Base-by-base conservation (phyloP, 2,329 filamentous ascomycete species). In the Exophiala xenobiotica region DNA sequence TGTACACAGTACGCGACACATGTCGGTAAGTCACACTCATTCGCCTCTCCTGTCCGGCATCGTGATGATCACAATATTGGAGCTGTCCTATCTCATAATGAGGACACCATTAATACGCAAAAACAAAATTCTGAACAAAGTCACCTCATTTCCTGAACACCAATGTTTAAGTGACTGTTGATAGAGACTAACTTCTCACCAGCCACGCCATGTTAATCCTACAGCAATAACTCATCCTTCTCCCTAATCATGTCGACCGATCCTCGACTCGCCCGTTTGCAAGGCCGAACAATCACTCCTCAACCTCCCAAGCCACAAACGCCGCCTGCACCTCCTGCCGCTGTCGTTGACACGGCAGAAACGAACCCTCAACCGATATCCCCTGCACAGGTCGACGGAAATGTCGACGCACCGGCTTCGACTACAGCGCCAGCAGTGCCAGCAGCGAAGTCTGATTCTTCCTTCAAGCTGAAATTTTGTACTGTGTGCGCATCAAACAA, bases 401-500 rank as follows among this genome's bases (percentile, higher is more conserved):
- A 19, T 33, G 31, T 46, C 33, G 56, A 62, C 20, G 39, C 42
- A 9, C n/a, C 56, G 12, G 42, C 43, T n/a, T 22, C 45, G 12
- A 46, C 63, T 46, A 43, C 49, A 31, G 22, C 56, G 11, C 22
- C 55, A 8, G 23, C 33, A 14, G 56, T 51, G 31, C 20, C 56
- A n/a, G 29, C 33, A 18, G 54, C 53, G 29, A 40, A 46, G 50
- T 45, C 52, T 39, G 51, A 46, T 50, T 39, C 61, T n/a, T 81
- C 78, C 46, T 96, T 85, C 78, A 96, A 93, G 72, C 80, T 99
- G 56, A 95, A 88, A 67, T 96, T 97, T 72, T 96, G 91, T 76
- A 97, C 93, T 2, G 92, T 99, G n/a, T 99, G 93, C 72, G 93
- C 93, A 6, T 96, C 90, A 65, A 99, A 99, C 65, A 90, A 99